Evolutionary conservation across 306 rosid genomes (phyloP).

Genomic region (Gillenia trifoliata): DNA sequence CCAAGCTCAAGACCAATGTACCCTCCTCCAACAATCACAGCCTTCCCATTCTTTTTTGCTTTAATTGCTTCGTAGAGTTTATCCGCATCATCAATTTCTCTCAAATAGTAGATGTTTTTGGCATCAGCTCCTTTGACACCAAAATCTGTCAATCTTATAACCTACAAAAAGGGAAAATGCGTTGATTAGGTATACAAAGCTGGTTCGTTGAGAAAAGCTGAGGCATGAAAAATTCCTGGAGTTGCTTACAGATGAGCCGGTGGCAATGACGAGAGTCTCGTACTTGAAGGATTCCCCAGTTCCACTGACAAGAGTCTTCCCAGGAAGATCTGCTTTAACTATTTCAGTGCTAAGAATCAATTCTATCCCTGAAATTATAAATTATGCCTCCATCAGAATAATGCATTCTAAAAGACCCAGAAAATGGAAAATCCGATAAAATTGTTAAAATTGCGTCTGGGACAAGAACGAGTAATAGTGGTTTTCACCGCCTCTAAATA

Average conservation of each 20-base stretch:
- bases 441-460: neutral
- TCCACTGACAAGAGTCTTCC: conserved; percentile 62
- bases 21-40: conserved; percentile 97
- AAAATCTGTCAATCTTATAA: conserved; percentile 73
- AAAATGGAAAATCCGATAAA: neutral
- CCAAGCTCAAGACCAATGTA: conserved; percentile 93
- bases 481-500: neutral
- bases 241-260: conserved; percentile 80
- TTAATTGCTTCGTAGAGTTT: conserved; percentile 62
- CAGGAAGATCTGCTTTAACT: conserved; percentile 71
- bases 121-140: conserved; percentile 97
- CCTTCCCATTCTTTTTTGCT: conserved; percentile 74
- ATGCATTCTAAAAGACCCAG: neutral
- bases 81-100: conserved; percentile 94
- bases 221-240: neutral
- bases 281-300: conserved; percentile 63
- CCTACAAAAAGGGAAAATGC: conserved; percentile 41
- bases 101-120: conserved; percentile 86
- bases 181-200: conserved; percentile 5
- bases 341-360: conserved; percentile 79
- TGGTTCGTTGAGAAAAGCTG: conserved; percentile 2
- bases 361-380: conserved; percentile 68
- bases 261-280: conserved; percentile 73
- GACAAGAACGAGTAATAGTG: neutral
- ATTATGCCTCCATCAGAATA: conserved; percentile 9